phyloP scores from a whole-genome alignment of 2,329 filamentous ascomycete genomes.

The Mariannaea elegans region DNA sequence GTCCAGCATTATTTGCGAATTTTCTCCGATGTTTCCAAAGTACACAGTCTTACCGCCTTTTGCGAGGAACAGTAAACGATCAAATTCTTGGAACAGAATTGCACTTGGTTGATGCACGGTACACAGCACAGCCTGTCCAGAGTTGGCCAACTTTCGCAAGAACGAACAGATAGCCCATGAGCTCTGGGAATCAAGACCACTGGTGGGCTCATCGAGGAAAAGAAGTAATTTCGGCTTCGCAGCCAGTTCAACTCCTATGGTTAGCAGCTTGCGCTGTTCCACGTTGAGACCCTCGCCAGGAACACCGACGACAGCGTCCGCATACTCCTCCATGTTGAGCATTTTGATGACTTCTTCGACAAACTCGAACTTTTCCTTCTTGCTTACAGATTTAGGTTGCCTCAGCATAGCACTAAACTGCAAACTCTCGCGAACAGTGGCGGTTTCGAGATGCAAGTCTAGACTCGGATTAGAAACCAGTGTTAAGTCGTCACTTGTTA shows the following conservation, averaged over 20 bases:
- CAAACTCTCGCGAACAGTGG: conserved; percentile 64
- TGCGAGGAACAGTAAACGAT: conserved; percentile 70
- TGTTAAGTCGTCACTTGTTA: background rate
- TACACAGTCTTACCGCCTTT: conserved; percentile 74
- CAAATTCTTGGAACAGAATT: conserved; percentile 64
- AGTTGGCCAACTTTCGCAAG: conserved; percentile 67
- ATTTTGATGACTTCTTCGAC: conserved; percentile 73
- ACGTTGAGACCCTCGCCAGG: conserved; percentile 69
- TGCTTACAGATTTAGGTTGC: conserved; percentile 62
- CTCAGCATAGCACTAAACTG: conserved; percentile 66
- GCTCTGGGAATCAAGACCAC: conserved; percentile 70
- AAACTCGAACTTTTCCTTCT: conserved; percentile 66
- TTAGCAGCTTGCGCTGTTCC: conserved; percentile 69
- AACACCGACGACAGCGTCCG: conserved; percentile 71
- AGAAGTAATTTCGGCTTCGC: conserved; percentile 66
- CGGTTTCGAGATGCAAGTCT: conserved; percentile 65
- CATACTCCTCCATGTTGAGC: conserved; percentile 73
- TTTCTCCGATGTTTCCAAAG: conserved; percentile 71
- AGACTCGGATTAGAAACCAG: background rate
- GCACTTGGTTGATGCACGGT: conserved; percentile 66
- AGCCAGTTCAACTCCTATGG: conserved; percentile 68
- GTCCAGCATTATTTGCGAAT: conserved; percentile 63
- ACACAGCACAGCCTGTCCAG: conserved; percentile 62
- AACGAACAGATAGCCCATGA: conserved; percentile 72
- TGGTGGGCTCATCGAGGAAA: conserved; percentile 69